These are phyloP conservation scores for Dujonia santamariae DNA, from an alignment of 1,139 yeast species.

Conservation along the genomic window DNA sequence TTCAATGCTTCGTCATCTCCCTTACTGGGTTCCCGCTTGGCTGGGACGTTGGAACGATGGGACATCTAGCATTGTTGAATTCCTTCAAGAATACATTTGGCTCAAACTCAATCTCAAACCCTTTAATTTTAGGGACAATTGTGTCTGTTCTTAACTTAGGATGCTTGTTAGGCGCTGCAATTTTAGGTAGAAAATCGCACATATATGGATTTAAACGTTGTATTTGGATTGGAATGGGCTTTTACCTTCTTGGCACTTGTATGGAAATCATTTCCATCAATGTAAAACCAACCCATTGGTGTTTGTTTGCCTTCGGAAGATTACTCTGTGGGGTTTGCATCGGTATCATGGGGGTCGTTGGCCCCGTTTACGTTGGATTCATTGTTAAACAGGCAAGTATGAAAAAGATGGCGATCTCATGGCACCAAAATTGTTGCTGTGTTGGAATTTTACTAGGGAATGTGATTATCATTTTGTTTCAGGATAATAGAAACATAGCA, in stretches of 20 bases:
- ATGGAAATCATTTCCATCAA: conserved; percentile 12
- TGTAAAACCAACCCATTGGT: conserved; percentile 8
- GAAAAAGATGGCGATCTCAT: conserved; percentile 19
- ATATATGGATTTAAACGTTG: conserved; percentile 11
- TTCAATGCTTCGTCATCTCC: conserved; percentile 8
- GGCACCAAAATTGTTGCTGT: conserved; percentile 24
- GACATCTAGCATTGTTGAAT: conserved; percentile 16
- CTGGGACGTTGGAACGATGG: conserved; percentile 35
- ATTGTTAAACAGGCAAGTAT: conserved; percentile 7
- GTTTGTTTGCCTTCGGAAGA: conserved; percentile 18
- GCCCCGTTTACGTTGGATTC: conserved; percentile 22
- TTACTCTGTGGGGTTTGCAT: conserved; percentile 10
- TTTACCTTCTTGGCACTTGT: conserved; percentile 16
- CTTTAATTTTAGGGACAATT: conserved; percentile 18
- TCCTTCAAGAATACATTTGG: conserved; percentile 10
- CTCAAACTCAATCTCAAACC: background rate
- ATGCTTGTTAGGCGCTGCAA: conserved; percentile 24
- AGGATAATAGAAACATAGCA: conserved; percentile 1
- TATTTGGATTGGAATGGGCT: conserved; percentile 9
- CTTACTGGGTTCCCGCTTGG: conserved; percentile 27
- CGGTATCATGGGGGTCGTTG: conserved; percentile 15
- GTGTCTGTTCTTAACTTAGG: conserved; percentile 29
- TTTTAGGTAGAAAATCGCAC: conserved; percentile 11
- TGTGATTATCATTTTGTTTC: conserved; percentile 7
- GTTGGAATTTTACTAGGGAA: conserved; percentile 21